phyloP scores from a whole-genome alignment of 192 early-diverging fungal species.

The Geranomyces variabilis region DNA sequence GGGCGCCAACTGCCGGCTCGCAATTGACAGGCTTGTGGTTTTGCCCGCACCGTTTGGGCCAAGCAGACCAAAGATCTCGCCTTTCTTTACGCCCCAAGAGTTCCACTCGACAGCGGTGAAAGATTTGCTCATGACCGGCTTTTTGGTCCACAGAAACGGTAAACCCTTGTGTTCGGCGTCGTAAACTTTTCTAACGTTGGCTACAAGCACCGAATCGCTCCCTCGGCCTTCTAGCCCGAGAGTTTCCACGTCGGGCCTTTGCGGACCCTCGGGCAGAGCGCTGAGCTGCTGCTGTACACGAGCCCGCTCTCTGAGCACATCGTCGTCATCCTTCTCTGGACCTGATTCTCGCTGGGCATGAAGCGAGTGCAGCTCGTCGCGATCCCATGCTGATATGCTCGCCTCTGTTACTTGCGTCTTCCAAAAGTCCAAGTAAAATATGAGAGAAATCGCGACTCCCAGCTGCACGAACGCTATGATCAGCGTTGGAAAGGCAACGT shows the following conservation, averaged over 20 bases:
- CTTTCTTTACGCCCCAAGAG: conserved; percentile 41
- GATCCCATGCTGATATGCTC: neutral
- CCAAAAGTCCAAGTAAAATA: neutral
- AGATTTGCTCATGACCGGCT: neutral
- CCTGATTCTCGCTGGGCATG: neutral
- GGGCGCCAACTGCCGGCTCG: conserved; percentile 16
- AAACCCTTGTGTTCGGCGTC: too few species aligned
- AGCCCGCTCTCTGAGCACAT: conserved; percentile 35
- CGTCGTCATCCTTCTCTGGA: conserved; percentile 34
- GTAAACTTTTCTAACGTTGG: too few species aligned
- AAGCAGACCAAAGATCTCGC: conserved; percentile 53
- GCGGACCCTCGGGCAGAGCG: conserved; percentile 1
- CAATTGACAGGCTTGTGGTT: conserved; percentile 18
- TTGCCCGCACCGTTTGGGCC: conserved; percentile 63
- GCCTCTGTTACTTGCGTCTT: neutral
- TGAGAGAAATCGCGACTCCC: neutral
- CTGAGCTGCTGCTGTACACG: conserved; percentile 19
- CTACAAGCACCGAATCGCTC: too few species aligned
- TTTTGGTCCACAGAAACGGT: neutral
- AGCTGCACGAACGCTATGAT: conserved; percentile 13
- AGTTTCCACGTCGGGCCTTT: neutral
- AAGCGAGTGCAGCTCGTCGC: neutral
- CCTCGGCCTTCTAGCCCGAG: too few species aligned
- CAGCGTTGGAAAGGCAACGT: conserved; percentile 4
- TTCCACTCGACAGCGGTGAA: neutral